Conservation (phyloP, 768 basidiomycete species). For the Suillus cothurnatus region DNA sequence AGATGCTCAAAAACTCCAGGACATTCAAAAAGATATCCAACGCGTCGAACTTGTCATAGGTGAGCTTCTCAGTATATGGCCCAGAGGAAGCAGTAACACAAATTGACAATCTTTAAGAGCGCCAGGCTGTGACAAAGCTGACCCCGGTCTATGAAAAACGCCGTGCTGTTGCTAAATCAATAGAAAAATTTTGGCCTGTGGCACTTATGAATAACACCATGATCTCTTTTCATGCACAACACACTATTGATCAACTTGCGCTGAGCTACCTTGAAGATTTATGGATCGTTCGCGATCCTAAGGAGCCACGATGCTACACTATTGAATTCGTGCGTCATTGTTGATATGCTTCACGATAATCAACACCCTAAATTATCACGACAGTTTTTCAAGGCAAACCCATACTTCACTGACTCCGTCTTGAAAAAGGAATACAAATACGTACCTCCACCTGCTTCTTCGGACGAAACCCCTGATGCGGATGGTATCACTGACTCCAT, state of each 20-base stretch:
- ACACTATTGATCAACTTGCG: slow-evolving; percentile 77
- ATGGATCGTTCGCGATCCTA: slow-evolving; percentile 74
- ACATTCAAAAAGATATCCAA: slow-evolving; percentile 67
- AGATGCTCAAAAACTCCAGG: slow-evolving; percentile 68
- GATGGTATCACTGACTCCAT: slow-evolving; percentile 78
- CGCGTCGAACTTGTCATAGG: slow-evolving; percentile 74
- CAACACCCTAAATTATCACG: slow-evolving; percentile 10
- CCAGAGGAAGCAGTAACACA: slow-evolving; percentile 9
- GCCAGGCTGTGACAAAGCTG: slow-evolving; percentile 58
- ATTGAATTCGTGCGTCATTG: slow-evolving; percentile 79
- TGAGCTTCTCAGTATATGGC: slow-evolving; percentile 37
- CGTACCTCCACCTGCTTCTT: slow-evolving; percentile 52
- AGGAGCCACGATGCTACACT: slow-evolving; percentile 80
- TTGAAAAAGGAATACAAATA: slow-evolving; percentile 85
- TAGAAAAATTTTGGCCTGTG: slow-evolving; percentile 85
- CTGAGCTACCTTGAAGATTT: slow-evolving; percentile 84
- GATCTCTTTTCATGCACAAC: slow-evolving; percentile 67
- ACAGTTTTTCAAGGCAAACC: slow-evolving; percentile 86
- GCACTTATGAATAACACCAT: slow-evolving; percentile 74
- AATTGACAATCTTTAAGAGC: slow-evolving; percentile 48
- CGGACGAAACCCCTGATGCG: slow-evolving; percentile 61
- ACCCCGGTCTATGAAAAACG: slow-evolving; percentile 70
- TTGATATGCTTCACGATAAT: slow-evolving; percentile 8
- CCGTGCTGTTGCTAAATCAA: slow-evolving; percentile 62
- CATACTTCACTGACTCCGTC: slow-evolving; percentile 74